phyloP scores from a whole-genome alignment of 805 yeast genomes.

The Nakazawaea laoshanensis region DNA sequence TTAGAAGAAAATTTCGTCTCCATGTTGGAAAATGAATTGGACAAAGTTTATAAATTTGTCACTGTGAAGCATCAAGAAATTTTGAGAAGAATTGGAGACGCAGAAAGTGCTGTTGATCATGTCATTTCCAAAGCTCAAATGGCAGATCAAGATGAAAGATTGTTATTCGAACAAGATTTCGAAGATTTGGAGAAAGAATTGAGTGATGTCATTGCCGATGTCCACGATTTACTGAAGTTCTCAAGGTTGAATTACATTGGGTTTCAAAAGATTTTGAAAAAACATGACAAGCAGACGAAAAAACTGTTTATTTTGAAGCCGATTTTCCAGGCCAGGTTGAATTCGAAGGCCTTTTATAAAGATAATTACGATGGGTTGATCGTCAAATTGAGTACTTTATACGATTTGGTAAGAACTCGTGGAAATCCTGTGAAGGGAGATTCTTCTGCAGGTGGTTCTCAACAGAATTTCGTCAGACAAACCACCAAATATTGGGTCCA shows the following conservation, averaged over 20 bases:
- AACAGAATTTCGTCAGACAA: slow-evolving; percentile 96
- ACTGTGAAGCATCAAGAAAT: slow-evolving; percentile 84
- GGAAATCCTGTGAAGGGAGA: slow-evolving; percentile 73
- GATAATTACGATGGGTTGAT: slow-evolving; percentile 87
- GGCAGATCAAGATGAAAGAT: slow-evolving; percentile 26
- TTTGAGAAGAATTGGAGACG: slow-evolving; percentile 73
- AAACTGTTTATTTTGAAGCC: slow-evolving; percentile 70
- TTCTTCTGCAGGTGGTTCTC: slow-evolving; percentile 95
- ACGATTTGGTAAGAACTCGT: slow-evolving; percentile 89
- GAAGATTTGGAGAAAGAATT: slow-evolving; percentile 69
- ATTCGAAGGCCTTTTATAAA: slow-evolving; percentile 91
- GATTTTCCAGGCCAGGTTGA: slow-evolving; percentile 85
- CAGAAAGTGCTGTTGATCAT: slow-evolving; percentile 61
- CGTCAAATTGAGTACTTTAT: slow-evolving; percentile 80
- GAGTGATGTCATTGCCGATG: slow-evolving; percentile 74
- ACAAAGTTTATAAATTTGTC: slow-evolving; percentile 88
- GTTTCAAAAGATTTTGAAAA: slow-evolving; percentile 91
- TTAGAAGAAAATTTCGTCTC: slow-evolving; percentile 78
- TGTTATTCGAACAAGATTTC: slow-evolving; percentile 51
- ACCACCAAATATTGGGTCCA: slow-evolving; percentile 99
- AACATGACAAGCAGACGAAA: slow-evolving; percentile 85
- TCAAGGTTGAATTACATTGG: slow-evolving; percentile 93
- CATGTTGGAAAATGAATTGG: slow-evolving; percentile 73
- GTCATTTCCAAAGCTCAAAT: slow-evolving; percentile 36
- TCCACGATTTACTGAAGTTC: slow-evolving; percentile 92